These are phyloP conservation scores for Trametes sanguinea DNA, from an alignment of 768 basidiomycete genomes.

Conservation along the genomic window DNA sequence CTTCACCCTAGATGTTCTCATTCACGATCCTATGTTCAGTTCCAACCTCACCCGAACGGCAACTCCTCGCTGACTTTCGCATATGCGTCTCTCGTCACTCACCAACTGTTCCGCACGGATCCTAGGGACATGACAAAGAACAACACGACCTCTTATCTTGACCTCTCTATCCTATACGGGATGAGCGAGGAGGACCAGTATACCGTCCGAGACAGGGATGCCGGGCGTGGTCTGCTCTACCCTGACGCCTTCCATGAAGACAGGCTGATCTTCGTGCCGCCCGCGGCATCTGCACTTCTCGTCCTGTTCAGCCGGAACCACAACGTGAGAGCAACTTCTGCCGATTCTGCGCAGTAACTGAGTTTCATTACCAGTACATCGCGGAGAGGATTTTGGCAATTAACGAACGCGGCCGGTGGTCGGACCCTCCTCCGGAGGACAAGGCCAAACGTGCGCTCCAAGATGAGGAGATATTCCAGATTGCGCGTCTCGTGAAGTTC, in stretches of 20 bases:
- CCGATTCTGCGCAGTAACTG: neutral
- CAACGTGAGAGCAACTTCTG: slow-evolving; percentile 41
- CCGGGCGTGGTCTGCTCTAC: slow-evolving; percentile 52
- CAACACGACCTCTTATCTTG: slow-evolving; percentile 56
- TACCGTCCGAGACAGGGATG: slow-evolving; percentile 46
- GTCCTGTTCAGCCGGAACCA: slow-evolving; percentile 62
- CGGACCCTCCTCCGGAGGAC: slow-evolving; percentile 38
- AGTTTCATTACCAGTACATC: slow-evolving; percentile 44
- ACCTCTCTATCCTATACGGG: slow-evolving; percentile 59
- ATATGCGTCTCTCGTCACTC: slow-evolving; percentile 30
- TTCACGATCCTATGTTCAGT: slow-evolving; percentile 7
- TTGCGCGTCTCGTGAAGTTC: slow-evolving; percentile 54
- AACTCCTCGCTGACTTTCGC: slow-evolving; percentile 36
- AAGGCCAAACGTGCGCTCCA: slow-evolving; percentile 32
- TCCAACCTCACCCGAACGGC: slow-evolving; percentile 34
- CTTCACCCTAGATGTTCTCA: neutral
- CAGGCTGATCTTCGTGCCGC: slow-evolving; percentile 53
- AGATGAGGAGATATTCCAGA: slow-evolving; percentile 62
- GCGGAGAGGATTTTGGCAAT: slow-evolving; percentile 53
- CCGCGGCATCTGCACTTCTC: slow-evolving; percentile 53
- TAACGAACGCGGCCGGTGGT: slow-evolving; percentile 54
- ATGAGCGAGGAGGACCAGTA: slow-evolving; percentile 42
- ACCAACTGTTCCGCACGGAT: slow-evolving; percentile 48
- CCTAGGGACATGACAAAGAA: slow-evolving; percentile 47
- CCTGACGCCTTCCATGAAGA: slow-evolving; percentile 58